Percentiles rank a stretch among this genome's conserved stretches.
These are phyloP conservation scores for Puccinia triticina DNA, from an alignment of 1,284 basidiomycete species.

Conservation along the genomic window DNA sequence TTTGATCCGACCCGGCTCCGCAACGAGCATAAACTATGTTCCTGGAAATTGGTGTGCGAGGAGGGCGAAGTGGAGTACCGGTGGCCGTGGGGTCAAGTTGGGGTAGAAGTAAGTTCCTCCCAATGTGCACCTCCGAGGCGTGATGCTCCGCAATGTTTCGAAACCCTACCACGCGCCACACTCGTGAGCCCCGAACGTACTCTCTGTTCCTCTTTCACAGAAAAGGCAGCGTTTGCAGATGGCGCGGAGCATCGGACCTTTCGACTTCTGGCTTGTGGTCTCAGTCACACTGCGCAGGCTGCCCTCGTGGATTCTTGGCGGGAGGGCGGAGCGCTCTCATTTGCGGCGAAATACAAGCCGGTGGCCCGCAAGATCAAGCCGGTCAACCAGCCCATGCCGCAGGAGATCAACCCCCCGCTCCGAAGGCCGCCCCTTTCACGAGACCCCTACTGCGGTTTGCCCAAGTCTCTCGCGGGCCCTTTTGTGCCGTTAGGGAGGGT, in stretches of 20 bases:
- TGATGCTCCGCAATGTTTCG: not conserved
- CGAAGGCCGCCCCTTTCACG: not conserved
- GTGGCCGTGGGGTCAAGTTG: too few relatives aligned
- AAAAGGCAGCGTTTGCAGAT: not conserved
- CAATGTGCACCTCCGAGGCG: not conserved
- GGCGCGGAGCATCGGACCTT: not conserved
- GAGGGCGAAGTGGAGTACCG: too few relatives aligned
- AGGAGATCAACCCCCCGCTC: not conserved
- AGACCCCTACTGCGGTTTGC: not conserved
- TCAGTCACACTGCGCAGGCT: not conserved
- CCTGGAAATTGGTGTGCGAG: too few relatives aligned
- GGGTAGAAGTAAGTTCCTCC: not conserved
- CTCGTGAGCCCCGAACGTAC: not conserved
- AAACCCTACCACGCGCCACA: not conserved
- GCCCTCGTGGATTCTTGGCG: not conserved
- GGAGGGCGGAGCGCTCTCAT: not conserved
- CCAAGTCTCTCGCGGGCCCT: not conserved
- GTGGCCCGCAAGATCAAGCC: slow-evolving; percentile 22
- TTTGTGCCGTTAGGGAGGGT: not conserved
- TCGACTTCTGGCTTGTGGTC: not conserved
- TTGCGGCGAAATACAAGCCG: slow-evolving; percentile 31
- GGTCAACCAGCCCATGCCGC: slow-evolving; percentile 29
- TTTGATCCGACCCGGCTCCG: too few relatives aligned
- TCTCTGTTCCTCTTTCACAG: not conserved
- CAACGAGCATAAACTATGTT: too few relatives aligned